Base-by-base conservation (phyloP, 2,329 filamentous ascomycete genomes). In the Microdochium trichocladiopsis region DNA sequence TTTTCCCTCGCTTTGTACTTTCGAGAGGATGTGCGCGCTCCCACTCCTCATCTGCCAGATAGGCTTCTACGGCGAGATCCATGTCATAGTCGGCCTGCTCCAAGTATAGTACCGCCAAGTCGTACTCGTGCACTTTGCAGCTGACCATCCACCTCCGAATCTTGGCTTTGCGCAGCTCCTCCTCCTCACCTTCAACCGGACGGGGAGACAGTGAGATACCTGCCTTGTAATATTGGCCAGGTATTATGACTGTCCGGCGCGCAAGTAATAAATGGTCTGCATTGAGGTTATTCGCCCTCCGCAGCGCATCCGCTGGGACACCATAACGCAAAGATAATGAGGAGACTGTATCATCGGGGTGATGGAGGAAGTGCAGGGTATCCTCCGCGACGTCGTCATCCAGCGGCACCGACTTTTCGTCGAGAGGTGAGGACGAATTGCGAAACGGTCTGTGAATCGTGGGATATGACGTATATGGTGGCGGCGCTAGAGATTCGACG, bases 101-200 rank as follows among this genome's bases (percentile, higher is more conserved):
- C 45, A 94, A 75, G 66, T 94, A 94, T 21, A 92, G 65, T 25
- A 88, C 66, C 1, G 89, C 89, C 50, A 90, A 74, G 63, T 90
- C 86, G 70, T 84, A 92, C 73, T 92, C 86, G 23, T 80, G 73
- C 25, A 89, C 86, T 65, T 93, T 93, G 69, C 85, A 89, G 1
- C 78, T 76, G 2, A 90, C 83, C 88, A 92, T 92, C 75, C 86
- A 93, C 55, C 86, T 80, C 43, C 89, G 76, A 31, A 93, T 77
- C 63, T 84, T 85, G 18, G 72, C 76, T 69, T 89, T 92, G 56
- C 83, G 78, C 49, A 79, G 72, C 68, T 88, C 85, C 61, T 90
- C 88, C 47, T 87, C 86, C 63, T 90, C 87, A 48, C 85, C 83
- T 51, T 88, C 86, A n/a, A 88, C 60, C 0, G 88, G 88, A 25